phyloP scores from a whole-genome alignment of 768 basidiomycete genomes.

The Astraeus odoratus region DNA sequence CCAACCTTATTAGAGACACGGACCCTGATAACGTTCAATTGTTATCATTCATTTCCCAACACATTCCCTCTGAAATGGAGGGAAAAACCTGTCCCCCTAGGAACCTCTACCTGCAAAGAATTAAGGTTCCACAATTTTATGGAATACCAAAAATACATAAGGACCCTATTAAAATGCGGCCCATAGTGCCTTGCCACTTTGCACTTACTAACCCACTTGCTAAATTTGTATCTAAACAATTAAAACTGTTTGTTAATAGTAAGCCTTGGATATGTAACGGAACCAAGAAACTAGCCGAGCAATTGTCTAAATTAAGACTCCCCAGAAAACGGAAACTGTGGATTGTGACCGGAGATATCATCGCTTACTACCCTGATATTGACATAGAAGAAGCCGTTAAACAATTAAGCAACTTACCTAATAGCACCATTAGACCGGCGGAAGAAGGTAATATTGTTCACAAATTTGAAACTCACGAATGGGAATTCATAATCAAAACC shows the following conservation, averaged over 20 bases:
- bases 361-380: constrained; percentile 6
- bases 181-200: constrained; percentile 1
- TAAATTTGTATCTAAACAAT: not conserved
- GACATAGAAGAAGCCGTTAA: not conserved
- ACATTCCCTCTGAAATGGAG: not conserved
- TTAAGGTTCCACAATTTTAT: not conserved
- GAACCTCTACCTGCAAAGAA: not conserved
- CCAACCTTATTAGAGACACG: not conserved
- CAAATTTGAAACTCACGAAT: not conserved
- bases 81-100: not conserved
- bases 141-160: constrained; percentile 3
- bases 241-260: not conserved
- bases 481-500: not conserved
- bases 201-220: no score
- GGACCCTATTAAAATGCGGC: constrained; percentile 3
- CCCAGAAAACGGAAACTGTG: not conserved
- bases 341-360: constrained; percentile 6
- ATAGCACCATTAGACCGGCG: no score
- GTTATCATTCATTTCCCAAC: not conserved
- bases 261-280: not conserved
- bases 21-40: not conserved
- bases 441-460: not conserved
- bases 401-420: not conserved
- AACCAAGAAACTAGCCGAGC: not conserved
- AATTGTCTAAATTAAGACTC: not conserved